Conservation (phyloP, 352 stramenopile genomes). For the Globisporangium iwayamae region DNA sequence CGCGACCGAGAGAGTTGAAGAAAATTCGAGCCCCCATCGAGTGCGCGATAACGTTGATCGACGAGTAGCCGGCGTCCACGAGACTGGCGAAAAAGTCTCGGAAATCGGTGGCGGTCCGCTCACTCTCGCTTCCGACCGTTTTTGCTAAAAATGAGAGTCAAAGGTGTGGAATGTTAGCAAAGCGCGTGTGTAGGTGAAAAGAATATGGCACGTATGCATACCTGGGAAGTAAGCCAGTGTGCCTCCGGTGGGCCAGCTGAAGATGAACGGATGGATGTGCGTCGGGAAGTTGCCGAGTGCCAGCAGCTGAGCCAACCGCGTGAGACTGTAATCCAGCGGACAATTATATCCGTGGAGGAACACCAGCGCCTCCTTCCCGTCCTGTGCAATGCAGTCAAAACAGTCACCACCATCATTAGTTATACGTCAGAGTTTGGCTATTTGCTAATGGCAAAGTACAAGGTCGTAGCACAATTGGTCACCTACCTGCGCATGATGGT, state of each 20-base stretch:
- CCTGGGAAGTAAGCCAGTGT: constrained; percentile 60
- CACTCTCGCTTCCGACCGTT: constrained; percentile 24
- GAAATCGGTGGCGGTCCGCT: constrained; percentile 28
- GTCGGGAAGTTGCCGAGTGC: constrained; percentile 62
- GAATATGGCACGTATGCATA: neutral
- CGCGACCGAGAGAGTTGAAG: constrained; percentile 21
- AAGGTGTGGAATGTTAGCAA: neutral
- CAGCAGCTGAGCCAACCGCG: constrained; percentile 53
- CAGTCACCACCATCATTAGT: neutral
- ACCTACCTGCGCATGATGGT: constrained; percentile 1
- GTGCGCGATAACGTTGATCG: constrained; percentile 34
- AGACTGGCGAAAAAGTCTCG: constrained; percentile 26
- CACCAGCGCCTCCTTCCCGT: constrained; percentile 50
- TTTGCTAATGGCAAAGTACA: neutral
- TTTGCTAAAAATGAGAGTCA: constrained; percentile 12
- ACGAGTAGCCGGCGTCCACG: constrained; percentile 30
- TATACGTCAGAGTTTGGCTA: neutral
- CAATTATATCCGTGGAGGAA: constrained; percentile 73
- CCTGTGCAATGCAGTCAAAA: neutral
- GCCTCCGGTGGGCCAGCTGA: constrained; percentile 68
- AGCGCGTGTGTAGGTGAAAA: neutral
- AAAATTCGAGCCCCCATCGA: constrained; percentile 41
- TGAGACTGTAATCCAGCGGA: constrained; percentile 62
- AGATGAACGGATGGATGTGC: constrained; percentile 67
- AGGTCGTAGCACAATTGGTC: neutral